Percentiles rank a stretch among this genome's conserved stretches.
phyloP scores from a whole-genome alignment of 805 yeast genomes.

The Suhomyces faveliae region DNA sequence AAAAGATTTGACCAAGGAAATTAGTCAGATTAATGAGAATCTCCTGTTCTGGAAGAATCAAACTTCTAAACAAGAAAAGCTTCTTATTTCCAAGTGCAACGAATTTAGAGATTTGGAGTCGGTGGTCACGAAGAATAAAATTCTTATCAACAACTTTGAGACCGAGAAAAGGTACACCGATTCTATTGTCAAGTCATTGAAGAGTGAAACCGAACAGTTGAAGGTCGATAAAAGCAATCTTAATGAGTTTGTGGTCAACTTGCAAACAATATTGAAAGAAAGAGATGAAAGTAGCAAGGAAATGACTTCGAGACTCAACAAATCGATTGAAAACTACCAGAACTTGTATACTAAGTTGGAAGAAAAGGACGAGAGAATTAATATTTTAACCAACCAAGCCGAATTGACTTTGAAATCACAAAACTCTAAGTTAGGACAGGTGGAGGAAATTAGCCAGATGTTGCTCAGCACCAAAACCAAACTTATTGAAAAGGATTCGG shows the following conservation, averaged over 20 bases:
- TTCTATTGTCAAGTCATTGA: constrained; percentile 48
- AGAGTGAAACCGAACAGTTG: constrained; percentile 51
- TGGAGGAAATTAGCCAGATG: constrained; percentile 52
- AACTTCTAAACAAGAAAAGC: constrained; percentile 38
- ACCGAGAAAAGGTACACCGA: constrained; percentile 56
- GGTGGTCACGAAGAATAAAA: constrained; percentile 40
- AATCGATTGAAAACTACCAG: constrained; percentile 49
- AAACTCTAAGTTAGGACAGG: constrained; percentile 53
- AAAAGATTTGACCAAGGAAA: constrained; percentile 28
- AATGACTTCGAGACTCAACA: constrained; percentile 46
- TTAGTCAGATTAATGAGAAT: constrained; percentile 27
- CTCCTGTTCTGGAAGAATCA: constrained; percentile 41
- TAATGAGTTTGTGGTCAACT: constrained; percentile 53
- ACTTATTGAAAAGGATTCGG: constrained; percentile 39
- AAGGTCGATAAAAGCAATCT: constrained; percentile 59
- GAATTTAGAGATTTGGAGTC: constrained; percentile 57
- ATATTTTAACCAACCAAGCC: constrained; percentile 53
- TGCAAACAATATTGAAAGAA: constrained; percentile 63
- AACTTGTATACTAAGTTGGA: constrained; percentile 45
- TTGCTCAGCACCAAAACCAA: constrained; percentile 41
- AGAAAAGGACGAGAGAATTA: constrained; percentile 52
- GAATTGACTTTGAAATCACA: constrained; percentile 54
- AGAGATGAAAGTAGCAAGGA: constrained; percentile 54
- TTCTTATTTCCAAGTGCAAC: constrained; percentile 36
- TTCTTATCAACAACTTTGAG: constrained; percentile 46